phyloP scores from a whole-genome alignment of 1,284 basidiomycete species.

The Pascua guehoae region DNA sequence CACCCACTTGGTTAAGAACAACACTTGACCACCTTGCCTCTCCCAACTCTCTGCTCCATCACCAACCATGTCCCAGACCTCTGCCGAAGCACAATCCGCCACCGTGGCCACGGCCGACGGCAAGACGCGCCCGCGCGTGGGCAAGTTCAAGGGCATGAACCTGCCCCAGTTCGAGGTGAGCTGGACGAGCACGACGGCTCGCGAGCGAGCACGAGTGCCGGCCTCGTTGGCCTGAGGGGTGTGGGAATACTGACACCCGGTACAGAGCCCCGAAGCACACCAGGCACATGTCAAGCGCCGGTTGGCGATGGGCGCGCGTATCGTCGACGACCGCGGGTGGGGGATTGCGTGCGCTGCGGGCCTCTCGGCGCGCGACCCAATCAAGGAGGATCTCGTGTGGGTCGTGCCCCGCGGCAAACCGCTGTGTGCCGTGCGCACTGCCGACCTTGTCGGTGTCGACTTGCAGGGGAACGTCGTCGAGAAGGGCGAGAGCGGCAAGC shows the following conservation, averaged over 20 bases:
- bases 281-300: conserved; percentile 18
- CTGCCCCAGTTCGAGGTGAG: conserved; percentile 23
- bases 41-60: no score
- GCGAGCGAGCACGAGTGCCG: neutral
- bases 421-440: conserved; percentile 16
- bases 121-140: conserved; percentile 7
- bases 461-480: conserved; percentile 3
- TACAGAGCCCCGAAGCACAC: conserved; percentile 13
- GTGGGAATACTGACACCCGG: neutral
- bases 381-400: conserved; percentile 18
- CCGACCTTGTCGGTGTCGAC: conserved; percentile 20
- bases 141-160: conserved; percentile 20
- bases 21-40: no score
- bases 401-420: conserved; percentile 23
- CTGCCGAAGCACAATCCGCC: no score
- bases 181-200: no score
- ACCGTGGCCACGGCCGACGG: neutral
- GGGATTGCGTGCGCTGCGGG: conserved; percentile 23
- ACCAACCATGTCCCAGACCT: no score
- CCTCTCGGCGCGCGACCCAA: conserved; percentile 23
- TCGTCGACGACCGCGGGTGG: conserved; percentile 27
- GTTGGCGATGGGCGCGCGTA: conserved; percentile 25
- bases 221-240: no score
- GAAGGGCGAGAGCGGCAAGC: conserved; percentile 7
- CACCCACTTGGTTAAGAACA: no score